These are phyloP conservation scores for Schoenoplectus tabernaemontani DNA, from an alignment of 202 grass and related monocot species.

Conservation along the genomic window DNA sequence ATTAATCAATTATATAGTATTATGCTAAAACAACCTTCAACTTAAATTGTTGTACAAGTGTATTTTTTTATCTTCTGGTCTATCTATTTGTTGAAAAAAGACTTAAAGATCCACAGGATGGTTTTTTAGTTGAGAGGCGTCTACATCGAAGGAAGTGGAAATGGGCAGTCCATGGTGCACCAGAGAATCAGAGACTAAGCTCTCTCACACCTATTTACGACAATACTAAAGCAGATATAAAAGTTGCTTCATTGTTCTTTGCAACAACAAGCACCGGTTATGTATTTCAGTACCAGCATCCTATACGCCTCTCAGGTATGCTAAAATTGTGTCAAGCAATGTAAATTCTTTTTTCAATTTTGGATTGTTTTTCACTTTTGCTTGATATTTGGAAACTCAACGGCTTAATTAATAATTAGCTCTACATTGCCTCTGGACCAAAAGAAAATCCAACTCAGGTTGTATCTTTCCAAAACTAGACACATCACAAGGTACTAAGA, in stretches of 20 bases:
- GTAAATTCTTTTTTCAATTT: background rate
- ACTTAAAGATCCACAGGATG: slow-evolving; percentile 94
- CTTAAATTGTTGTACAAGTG: background rate
- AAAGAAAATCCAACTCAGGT: background rate
- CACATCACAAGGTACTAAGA: background rate
- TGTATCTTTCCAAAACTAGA: background rate
- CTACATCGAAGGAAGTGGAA: slow-evolving; percentile 98
- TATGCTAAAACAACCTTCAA: background rate
- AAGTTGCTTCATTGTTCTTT: slow-evolving; percentile 50
- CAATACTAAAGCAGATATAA: slow-evolving; percentile 41
- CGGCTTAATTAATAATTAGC: background rate
- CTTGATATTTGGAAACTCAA: no score
- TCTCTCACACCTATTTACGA: slow-evolving; percentile 60
- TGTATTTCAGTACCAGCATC: slow-evolving; percentile 72
- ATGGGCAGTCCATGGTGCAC: slow-evolving; percentile 76
- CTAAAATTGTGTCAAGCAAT: background rate
- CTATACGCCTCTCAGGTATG: slow-evolving; percentile 15
- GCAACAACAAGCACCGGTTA: slow-evolving; percentile 51
- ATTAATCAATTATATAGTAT: background rate
- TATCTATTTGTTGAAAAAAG: slow-evolving; percentile 39
- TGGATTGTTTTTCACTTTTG: background rate
- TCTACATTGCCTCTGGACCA: background rate
- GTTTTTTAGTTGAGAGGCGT: slow-evolving; percentile 84
- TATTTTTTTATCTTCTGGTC: background rate
- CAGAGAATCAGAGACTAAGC: slow-evolving; percentile 52